phyloP scores from a whole-genome alignment of 139 green algal species.

The Coelastrella sp. region DNA sequence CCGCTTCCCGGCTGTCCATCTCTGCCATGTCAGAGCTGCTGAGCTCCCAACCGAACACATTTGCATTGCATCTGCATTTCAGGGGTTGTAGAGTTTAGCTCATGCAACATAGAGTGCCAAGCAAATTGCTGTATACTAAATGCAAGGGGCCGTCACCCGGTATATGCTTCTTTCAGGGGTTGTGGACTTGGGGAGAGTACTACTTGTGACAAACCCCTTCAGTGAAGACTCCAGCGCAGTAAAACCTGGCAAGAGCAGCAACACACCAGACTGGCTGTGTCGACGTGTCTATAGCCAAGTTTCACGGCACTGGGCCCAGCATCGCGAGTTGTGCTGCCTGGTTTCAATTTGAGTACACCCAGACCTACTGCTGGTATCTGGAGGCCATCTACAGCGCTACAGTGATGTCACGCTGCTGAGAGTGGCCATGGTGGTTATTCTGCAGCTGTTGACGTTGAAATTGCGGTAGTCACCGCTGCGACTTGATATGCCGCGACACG shows the following conservation, averaged over 20 bases:
- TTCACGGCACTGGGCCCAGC: constrained; percentile 54
- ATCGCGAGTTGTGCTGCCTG: constrained; percentile 51
- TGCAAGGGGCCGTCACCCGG: no score
- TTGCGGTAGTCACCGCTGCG: no score
- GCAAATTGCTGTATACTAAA: no score
- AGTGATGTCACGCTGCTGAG: constrained; percentile 9
- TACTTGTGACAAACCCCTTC: constrained; percentile 71
- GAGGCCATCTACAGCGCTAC: constrained; percentile 16
- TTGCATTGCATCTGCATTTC: constrained; percentile 62
- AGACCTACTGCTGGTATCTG: constrained; percentile 58
- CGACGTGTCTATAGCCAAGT: constrained; percentile 65
- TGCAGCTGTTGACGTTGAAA: no score
- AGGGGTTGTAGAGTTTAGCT: constrained; percentile 69
- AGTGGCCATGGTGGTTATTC: neutral
- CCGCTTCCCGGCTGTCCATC: constrained; percentile 59
- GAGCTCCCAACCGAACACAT: constrained; percentile 64
- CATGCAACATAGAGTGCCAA: no score
- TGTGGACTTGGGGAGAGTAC: no score
- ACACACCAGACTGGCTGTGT: constrained; percentile 52
- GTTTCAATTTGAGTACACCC: constrained; percentile 56
- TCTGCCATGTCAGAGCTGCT: constrained; percentile 49
- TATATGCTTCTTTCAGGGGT: no score
- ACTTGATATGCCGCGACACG: no score
- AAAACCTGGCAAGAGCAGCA: constrained; percentile 52
- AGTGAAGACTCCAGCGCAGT: constrained; percentile 78